Evolutionary conservation across 2,329 filamentous ascomycete species (phyloP).

Genomic region (Simplicillium aogashimaense): DNA sequence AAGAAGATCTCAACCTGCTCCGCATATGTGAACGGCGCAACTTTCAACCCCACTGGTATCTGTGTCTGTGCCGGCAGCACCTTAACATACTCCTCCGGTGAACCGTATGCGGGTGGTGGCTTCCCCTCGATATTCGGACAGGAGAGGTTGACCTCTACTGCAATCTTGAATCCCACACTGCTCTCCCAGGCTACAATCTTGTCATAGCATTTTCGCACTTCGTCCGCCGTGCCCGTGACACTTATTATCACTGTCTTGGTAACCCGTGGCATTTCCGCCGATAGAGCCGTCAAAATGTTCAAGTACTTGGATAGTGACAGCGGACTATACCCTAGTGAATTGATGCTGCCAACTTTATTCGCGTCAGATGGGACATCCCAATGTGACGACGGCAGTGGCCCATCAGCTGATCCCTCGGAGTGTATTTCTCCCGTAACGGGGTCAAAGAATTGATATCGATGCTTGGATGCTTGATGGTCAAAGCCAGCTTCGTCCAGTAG

Average conservation of each 20-base stretch:
- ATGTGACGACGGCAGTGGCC: constrained; percentile 7
- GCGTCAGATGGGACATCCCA: constrained; percentile 1
- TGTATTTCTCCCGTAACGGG: constrained; percentile 16
- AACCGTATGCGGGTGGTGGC: constrained; percentile 62
- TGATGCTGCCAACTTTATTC: constrained; percentile 29
- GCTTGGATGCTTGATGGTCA: constrained; percentile 44
- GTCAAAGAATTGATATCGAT: constrained; percentile 60
- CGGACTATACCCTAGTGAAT: constrained; percentile 68
- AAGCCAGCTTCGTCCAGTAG: constrained; percentile 49
- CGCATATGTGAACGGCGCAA: constrained; percentile 64
- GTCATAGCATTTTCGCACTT: constrained; percentile 47
- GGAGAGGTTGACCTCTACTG: constrained; percentile 68
- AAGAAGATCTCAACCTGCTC: constrained; percentile 53
- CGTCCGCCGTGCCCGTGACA: constrained; percentile 53
- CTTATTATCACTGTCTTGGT: constrained; percentile 58
- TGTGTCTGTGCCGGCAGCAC: constrained; percentile 27
- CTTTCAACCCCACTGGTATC: constrained; percentile 54
- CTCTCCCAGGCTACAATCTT: constrained; percentile 30
- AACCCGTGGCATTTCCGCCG: constrained; percentile 11
- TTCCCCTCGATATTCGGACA: constrained; percentile 64
- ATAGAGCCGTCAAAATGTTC: constrained; percentile 38
- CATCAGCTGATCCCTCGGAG: constrained; percentile 11
- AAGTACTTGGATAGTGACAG: constrained; percentile 50
- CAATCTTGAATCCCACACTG: constrained; percentile 38
- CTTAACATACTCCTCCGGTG: constrained; percentile 40